phyloP scores from a whole-genome alignment of 148 eudicot genomes.

The Rhododendron mucronatum region DNA sequence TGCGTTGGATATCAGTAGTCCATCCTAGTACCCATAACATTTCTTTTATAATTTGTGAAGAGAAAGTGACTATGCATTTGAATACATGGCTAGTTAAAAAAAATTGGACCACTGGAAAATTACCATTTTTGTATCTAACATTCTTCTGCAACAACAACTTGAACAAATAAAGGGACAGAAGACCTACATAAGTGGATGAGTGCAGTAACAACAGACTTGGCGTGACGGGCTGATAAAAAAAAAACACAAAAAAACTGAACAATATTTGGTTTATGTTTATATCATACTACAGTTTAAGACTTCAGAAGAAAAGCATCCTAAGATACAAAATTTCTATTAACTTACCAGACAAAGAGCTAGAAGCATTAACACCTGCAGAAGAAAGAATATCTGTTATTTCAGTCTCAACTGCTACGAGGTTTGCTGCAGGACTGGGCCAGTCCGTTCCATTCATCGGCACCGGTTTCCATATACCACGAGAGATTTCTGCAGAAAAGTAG shows the following conservation, averaged over 20 bases:
- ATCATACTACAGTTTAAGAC: not conserved
- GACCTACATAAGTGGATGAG: not conserved
- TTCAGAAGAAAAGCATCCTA: not conserved
- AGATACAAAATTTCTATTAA: not conserved
- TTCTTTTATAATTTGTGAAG: not conserved
- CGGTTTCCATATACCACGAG: conserved; percentile 37
- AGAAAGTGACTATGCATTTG: not conserved
- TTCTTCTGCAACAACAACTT: not conserved
- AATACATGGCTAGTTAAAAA: not conserved
- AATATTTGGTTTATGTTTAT: not conserved
- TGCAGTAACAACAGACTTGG: not conserved
- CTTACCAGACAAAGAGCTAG: conserved; percentile 25
- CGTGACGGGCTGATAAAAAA: not conserved
- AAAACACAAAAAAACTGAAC: not conserved
- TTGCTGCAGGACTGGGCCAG: conserved; percentile 39
- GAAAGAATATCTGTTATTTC: conserved; percentile 31
- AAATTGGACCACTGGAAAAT: not conserved
- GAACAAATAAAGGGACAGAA: not conserved
- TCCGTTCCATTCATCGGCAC: conserved; percentile 37
- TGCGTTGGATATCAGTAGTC: not conserved
- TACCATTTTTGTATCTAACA: not conserved
- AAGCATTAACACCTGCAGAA: conserved; percentile 27
- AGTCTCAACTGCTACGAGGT: conserved; percentile 22
- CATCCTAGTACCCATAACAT: not conserved
- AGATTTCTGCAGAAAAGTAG: conserved; percentile 38